These are phyloP conservation scores for Fusarium sp. DNA, from an alignment of 2,329 filamentous ascomycete genomes.

Conservation along the genomic window DNA sequence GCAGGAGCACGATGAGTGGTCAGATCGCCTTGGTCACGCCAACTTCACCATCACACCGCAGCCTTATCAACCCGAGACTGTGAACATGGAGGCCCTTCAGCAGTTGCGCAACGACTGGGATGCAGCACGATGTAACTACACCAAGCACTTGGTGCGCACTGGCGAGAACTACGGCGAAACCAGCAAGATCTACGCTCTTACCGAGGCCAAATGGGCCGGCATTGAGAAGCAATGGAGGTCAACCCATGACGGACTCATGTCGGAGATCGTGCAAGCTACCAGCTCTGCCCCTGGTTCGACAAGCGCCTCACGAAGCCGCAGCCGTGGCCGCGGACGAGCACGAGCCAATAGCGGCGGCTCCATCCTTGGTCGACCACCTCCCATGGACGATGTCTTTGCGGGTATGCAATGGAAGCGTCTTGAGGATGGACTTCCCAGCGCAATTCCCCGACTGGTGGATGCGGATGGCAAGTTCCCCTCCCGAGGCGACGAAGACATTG, in stretches of 20 bases:
- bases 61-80: constrained; percentile 75
- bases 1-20: constrained; percentile 82
- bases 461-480: constrained; percentile 86
- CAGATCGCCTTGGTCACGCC: constrained; percentile 85
- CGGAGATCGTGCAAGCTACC: constrained; percentile 56
- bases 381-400: constrained; percentile 52
- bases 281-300: constrained; percentile 40
- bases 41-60: constrained; percentile 89
- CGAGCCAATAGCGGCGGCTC: constrained; percentile 56
- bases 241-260: constrained; percentile 72
- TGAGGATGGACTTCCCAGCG: constrained; percentile 67
- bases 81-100: constrained; percentile 65
- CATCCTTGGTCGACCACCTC: constrained; percentile 46
- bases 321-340: constrained; percentile 51
- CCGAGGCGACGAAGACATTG: constrained; percentile 89
- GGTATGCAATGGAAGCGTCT: constrained; percentile 56
- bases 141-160: constrained; percentile 86
- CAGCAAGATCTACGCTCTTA: constrained; percentile 86
- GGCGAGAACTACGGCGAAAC: constrained; percentile 91
- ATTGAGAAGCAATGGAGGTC: constrained; percentile 79
- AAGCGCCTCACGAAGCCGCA: constrained; percentile 50
- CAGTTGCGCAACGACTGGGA: constrained; percentile 84
- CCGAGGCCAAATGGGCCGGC: constrained; percentile 87
- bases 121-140: constrained; percentile 83
- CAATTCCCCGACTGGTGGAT: constrained; percentile 75